These are phyloP conservation scores for Neopestalotiopsis rosae DNA, from an alignment of 2,329 filamentous ascomycete genomes.

Conservation along the genomic window DNA sequence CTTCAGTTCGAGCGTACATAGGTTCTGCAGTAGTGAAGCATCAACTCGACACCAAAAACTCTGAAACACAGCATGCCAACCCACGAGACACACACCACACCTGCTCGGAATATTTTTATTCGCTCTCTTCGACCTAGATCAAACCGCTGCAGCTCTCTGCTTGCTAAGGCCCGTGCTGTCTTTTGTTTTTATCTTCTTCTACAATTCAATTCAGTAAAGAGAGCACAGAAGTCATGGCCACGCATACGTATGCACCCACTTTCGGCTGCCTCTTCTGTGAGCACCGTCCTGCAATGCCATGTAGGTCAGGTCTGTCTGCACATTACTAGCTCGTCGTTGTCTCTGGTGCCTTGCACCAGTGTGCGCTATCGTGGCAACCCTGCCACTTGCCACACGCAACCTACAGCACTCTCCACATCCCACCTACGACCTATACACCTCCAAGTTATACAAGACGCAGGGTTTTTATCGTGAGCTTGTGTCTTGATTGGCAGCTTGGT, in stretches of 20 bases:
- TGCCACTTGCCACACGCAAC: conserved; percentile 12
- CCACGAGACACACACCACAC: conserved; percentile 11
- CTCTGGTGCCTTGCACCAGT: conserved; percentile 6
- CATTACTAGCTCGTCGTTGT: background rate
- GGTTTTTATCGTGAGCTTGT: background rate
- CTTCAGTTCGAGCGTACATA: background rate
- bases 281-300: background rate
- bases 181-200: too few species aligned
- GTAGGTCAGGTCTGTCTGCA: background rate
- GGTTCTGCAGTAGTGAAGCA: conserved; percentile 11
- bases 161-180: background rate
- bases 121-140: conserved; percentile 3
- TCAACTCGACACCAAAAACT: background rate
- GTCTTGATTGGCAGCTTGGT: background rate
- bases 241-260: background rate
- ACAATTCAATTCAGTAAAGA: background rate
- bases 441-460: background rate
- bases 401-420: background rate
- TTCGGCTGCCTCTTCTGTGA: conserved; percentile 3
- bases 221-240: background rate
- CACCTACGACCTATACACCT: background rate
- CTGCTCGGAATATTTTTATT: conserved; percentile 9
- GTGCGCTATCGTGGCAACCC: conserved; percentile 13
- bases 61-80: conserved; percentile 13
- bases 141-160: background rate